These are phyloP conservation scores for Schizosaccharomyces octosporus DNA, from an alignment of 805 yeast species.

Conservation along the genomic window DNA sequence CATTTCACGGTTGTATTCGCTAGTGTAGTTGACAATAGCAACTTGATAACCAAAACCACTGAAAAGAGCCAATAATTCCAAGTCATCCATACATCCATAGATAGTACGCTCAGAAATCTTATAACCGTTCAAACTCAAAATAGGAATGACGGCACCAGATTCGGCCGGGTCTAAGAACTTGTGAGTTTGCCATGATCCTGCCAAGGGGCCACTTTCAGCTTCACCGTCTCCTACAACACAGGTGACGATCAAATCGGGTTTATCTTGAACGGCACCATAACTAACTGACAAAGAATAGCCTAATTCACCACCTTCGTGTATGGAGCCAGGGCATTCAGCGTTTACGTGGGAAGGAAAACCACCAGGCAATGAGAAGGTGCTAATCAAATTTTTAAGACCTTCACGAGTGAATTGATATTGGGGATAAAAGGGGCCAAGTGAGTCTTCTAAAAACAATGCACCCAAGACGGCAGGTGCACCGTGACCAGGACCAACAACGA, in stretches of 20 bases:
- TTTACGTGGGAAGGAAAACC: slow-evolving; percentile 9
- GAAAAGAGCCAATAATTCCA: slow-evolving; percentile 8
- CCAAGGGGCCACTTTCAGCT: slow-evolving; percentile 10
- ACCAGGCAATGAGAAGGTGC: slow-evolving; percentile 8
- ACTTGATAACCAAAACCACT: slow-evolving; percentile 9
- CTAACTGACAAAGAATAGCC: slow-evolving; percentile 10
- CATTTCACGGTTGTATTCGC: slow-evolving; percentile 5
- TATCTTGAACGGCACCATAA: slow-evolving; percentile 9
- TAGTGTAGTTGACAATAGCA: slow-evolving; percentile 5
- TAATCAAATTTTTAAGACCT: slow-evolving; percentile 6
- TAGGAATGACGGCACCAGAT: slow-evolving; percentile 9
- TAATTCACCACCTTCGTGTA: slow-evolving; percentile 10
- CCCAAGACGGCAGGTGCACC: slow-evolving; percentile 10
- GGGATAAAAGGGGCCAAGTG: slow-evolving; percentile 6
- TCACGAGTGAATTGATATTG: slow-evolving; percentile 5
- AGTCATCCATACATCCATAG: slow-evolving; percentile 8
- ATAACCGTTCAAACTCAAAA: slow-evolving; percentile 9
- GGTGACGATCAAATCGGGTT: slow-evolving; percentile 7
- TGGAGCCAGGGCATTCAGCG: slow-evolving; percentile 9
- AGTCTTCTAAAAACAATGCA: slow-evolving; percentile 8
- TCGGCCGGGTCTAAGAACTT: slow-evolving; percentile 9
- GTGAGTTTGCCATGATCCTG: slow-evolving; percentile 9
- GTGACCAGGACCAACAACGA: slow-evolving; percentile 9
- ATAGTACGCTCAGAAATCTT: slow-evolving; percentile 9
- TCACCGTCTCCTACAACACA: slow-evolving; percentile 9